Evolutionary conservation across 139 green algal genomes (phyloP).

Genomic region (Spirogloea muscicola): DNA sequence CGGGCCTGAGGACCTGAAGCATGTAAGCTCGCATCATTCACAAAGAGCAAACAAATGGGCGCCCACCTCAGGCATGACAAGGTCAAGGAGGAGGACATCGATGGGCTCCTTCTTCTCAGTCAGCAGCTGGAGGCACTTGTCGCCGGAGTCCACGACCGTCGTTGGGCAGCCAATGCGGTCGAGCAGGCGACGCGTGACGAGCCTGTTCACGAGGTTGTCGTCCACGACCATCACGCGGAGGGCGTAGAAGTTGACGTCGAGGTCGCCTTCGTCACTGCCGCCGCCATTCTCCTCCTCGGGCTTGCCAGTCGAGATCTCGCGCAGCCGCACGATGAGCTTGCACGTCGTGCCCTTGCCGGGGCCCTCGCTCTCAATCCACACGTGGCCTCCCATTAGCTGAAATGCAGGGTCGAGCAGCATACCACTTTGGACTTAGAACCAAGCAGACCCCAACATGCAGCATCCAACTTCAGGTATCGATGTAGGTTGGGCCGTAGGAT

Average conservation of each 20-base stretch:
- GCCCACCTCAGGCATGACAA: slow-evolving; percentile 39
- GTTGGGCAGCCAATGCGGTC: slow-evolving; percentile 23
- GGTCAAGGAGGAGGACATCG: slow-evolving; percentile 47
- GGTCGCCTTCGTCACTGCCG: slow-evolving; percentile 1
- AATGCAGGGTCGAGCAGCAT: not conserved
- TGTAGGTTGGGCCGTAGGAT: too few relatives aligned
- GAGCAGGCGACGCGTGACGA: slow-evolving; percentile 58
- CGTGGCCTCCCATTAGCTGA: slow-evolving; percentile 70
- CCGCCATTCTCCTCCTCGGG: slow-evolving; percentile 6
- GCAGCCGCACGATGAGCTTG: slow-evolving; percentile 22
- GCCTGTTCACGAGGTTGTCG: slow-evolving; percentile 55
- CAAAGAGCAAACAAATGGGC: too few relatives aligned
- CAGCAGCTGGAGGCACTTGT: slow-evolving; percentile 33
- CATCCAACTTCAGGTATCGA: too few relatives aligned
- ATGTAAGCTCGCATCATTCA: too few relatives aligned
- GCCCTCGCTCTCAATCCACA: slow-evolving; percentile 56
- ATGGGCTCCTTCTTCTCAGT: slow-evolving; percentile 22
- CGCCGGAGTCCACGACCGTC: slow-evolving; percentile 28
- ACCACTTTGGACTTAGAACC: not conserved
- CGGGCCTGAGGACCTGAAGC: not conserved
- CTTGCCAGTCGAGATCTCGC: too few relatives aligned
- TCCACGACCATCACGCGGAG: slow-evolving; percentile 35
- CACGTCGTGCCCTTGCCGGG: slow-evolving; percentile 13
- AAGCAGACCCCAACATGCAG: not conserved
- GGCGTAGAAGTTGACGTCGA: slow-evolving; percentile 31